Evolutionary conservation across 2,329 filamentous ascomycete species (phyloP).

Genomic region (Alternaria rosae): DNA sequence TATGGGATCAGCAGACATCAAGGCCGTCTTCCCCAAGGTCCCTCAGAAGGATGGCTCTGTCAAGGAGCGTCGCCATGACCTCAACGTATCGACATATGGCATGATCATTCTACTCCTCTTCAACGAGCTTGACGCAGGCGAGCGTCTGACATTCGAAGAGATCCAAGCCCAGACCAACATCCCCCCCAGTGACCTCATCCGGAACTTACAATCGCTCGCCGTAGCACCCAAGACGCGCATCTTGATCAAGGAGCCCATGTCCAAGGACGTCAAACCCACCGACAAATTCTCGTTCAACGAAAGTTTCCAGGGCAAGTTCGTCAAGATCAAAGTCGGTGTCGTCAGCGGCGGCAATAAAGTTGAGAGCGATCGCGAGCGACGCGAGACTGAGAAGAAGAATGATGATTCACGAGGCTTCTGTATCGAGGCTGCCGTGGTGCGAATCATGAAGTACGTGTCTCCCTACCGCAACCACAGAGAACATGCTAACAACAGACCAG

Average conservation of each 20-base stretch:
- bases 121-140: constrained; percentile 71
- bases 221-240: constrained; percentile 85
- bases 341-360: constrained; percentile 83
- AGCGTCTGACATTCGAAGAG: constrained; percentile 70
- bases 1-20: constrained; percentile 86
- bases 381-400: constrained; percentile 78
- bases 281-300: constrained; percentile 86
- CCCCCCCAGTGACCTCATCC: constrained; percentile 73
- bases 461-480: no score
- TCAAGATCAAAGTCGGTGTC: constrained; percentile 89
- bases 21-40: constrained; percentile 76
- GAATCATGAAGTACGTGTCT: constrained; percentile 82
- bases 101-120: constrained; percentile 92
- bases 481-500: constrained; percentile 53
- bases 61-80: constrained; percentile 79
- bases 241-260: constrained; percentile 79
- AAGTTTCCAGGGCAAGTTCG: constrained; percentile 79
- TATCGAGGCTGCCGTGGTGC: constrained; percentile 78
- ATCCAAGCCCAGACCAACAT: constrained; percentile 86
- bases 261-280: constrained; percentile 75
- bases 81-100: constrained; percentile 90
- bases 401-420: constrained; percentile 74
- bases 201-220: constrained; percentile 81
- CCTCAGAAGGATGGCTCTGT: constrained; percentile 72
- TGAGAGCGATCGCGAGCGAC: constrained; percentile 72